These are phyloP conservation scores for Inga laurina DNA, from an alignment of 306 rosid species.

Conservation along the genomic window DNA sequence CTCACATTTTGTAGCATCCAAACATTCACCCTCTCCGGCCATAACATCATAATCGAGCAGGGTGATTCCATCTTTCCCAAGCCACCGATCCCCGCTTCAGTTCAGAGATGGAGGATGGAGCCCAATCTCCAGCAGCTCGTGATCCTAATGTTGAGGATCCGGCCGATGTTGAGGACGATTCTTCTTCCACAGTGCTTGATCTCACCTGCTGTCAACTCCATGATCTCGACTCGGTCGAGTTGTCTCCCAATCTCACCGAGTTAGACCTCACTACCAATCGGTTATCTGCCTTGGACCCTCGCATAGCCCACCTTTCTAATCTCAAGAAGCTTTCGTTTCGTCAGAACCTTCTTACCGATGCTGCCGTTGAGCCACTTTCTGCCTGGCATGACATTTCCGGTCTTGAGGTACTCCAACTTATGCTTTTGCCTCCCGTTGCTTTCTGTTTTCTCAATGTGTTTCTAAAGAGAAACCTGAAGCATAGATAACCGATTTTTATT, in stretches of 20 bases:
- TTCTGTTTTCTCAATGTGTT: neutral
- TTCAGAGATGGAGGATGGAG: conserved; percentile 29
- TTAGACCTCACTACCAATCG: conserved; percentile 92
- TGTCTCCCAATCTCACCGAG: conserved; percentile 69
- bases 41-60: too few relatives aligned
- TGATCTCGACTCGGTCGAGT: conserved; percentile 74
- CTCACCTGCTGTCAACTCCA: conserved; percentile 85
- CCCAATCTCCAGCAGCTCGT: conserved; percentile 25
- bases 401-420: conserved; percentile 54
- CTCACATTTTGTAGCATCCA: too few relatives aligned
- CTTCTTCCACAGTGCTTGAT: conserved; percentile 73
- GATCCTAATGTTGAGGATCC: conserved; percentile 37
- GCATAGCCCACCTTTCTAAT: conserved; percentile 63
- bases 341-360: conserved; percentile 76
- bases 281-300: conserved; percentile 70
- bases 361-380: conserved; percentile 67
- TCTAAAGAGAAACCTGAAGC: neutral
- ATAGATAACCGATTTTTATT: neutral
- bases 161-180: conserved; percentile 31
- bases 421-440: neutral
- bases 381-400: conserved; percentile 58
- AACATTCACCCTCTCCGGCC: too few relatives aligned
- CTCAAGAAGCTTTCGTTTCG: conserved; percentile 87
- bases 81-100: neutral
- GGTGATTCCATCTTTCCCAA: neutral